phyloP scores from a whole-genome alignment of 2,329 filamentous ascomycete species.

The Aspergillus pseudoviridinutans region DNA sequence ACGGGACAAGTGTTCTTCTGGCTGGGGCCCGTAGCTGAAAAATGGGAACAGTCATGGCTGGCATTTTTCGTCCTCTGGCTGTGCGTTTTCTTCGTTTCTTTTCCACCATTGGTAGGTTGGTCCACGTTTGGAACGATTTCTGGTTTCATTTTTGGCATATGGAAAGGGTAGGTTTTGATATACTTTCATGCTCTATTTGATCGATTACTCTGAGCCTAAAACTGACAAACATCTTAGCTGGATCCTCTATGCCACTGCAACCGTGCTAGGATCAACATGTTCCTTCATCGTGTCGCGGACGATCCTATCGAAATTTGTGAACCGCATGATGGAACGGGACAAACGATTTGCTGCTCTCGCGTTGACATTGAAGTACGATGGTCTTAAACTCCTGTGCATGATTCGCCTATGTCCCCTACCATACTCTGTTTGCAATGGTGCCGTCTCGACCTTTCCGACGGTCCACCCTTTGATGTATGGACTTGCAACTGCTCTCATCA shows the following conservation, averaged over 20 bases:
- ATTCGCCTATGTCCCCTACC: conserved; percentile 90
- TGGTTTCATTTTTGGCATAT: conserved; percentile 69
- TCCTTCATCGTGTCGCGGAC: conserved; percentile 80
- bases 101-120: conserved; percentile 86
- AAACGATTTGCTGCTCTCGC: conserved; percentile 83
- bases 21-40: conserved; percentile 67
- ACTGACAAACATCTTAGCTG: conserved; percentile 54
- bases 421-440: conserved; percentile 90
- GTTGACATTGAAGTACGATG: conserved; percentile 84
- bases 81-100: conserved; percentile 70
- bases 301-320: conserved; percentile 72
- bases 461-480: conserved; percentile 73
- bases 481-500: conserved; percentile 74
- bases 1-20: conserved; percentile 74
- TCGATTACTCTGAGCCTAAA: not conserved
- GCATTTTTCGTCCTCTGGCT: conserved; percentile 74
- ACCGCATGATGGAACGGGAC: conserved; percentile 75
- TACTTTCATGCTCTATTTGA: not conserved
- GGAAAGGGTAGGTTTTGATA: conserved; percentile 59
- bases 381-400: conserved; percentile 81
- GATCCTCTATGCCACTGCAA: conserved; percentile 76
- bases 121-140: conserved; percentile 68
- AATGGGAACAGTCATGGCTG: conserved; percentile 68
- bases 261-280: conserved; percentile 69
- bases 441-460: conserved; percentile 87